These are phyloP conservation scores for Pseudocercospora fuligena DNA, from an alignment of 2,329 filamentous ascomycete species.

Conservation along the genomic window DNA sequence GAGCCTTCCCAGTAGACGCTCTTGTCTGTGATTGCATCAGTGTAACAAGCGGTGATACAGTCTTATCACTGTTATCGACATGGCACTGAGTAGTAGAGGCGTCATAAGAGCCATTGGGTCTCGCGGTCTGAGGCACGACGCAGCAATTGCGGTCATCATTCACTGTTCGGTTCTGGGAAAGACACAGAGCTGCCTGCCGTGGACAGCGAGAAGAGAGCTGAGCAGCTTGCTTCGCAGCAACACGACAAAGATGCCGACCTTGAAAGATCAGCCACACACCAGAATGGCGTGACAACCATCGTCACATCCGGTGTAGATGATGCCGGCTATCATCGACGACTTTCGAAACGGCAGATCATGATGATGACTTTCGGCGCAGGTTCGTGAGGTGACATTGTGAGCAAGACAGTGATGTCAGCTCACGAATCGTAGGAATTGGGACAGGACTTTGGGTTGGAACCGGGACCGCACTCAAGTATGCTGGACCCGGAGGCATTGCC, in stretches of 20 bases:
- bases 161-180: background rate
- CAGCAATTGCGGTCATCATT: background rate
- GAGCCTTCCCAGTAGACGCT: background rate
- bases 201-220: background rate
- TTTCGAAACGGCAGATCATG: conserved; percentile 44
- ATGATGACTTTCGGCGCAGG: conserved; percentile 47
- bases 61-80: background rate
- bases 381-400: background rate
- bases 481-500: conserved; percentile 42
- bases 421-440: conserved; percentile 34
- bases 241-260: conserved; percentile 10
- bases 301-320: conserved; percentile 23
- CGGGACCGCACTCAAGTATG: conserved; percentile 42
- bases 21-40: background rate
- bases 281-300: conserved; percentile 15
- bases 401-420: background rate
- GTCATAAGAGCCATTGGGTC: background rate
- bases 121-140: background rate
- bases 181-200: background rate
- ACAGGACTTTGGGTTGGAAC: conserved; percentile 46
- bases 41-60: background rate
- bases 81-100: background rate
- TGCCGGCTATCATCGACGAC: conserved; percentile 41
- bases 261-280: conserved; percentile 14
- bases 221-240: background rate